These are phyloP conservation scores for Afroboletus lepidellus DNA, from an alignment of 1,284 basidiomycete species.

Conservation along the genomic window DNA sequence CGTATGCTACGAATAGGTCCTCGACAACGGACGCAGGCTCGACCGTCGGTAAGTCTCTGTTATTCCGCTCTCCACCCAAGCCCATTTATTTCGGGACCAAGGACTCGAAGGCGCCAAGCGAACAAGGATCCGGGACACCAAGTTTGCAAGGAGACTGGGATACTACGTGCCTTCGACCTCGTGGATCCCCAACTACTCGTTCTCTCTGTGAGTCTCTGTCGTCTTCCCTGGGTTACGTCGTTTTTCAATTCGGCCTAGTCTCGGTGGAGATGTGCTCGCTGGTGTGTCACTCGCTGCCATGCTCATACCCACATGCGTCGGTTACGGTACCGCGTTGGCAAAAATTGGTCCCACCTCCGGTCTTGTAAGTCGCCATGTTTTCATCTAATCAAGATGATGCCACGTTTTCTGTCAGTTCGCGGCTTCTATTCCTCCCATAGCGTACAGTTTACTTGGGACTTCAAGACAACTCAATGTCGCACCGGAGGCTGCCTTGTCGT, in stretches of 20 bases:
- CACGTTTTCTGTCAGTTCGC: constrained; percentile 52
- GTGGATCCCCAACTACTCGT: constrained; percentile 85
- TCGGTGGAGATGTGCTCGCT: constrained; percentile 80
- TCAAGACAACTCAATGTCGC: constrained; percentile 83
- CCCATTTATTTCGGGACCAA: background rate
- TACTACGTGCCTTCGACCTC: constrained; percentile 71
- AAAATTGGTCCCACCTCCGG: constrained; percentile 80
- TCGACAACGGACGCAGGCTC: constrained; percentile 17
- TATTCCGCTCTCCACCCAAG: background rate
- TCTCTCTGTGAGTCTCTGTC: constrained; percentile 57
- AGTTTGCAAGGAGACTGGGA: constrained; percentile 37
- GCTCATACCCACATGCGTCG: constrained; percentile 90
- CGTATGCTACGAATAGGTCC: constrained; percentile 20
- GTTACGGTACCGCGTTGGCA: constrained; percentile 86
- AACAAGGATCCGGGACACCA: constrained; percentile 25
- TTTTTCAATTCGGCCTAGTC: constrained; percentile 40
- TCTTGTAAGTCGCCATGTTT: constrained; percentile 54
- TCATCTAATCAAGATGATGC: constrained; percentile 8
- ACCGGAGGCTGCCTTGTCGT: constrained; percentile 85
- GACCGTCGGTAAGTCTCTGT: constrained; percentile 17
- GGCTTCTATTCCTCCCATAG: constrained; percentile 75
- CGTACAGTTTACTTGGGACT: constrained; percentile 86
- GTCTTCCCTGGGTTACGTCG: background rate
- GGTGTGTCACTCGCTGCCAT: constrained; percentile 88
- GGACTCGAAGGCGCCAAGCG: constrained; percentile 20